Evolutionary conservation across 2,329 filamentous ascomycete genomes (phyloP).

Genomic region (Aspergillus pseudotamarii): DNA sequence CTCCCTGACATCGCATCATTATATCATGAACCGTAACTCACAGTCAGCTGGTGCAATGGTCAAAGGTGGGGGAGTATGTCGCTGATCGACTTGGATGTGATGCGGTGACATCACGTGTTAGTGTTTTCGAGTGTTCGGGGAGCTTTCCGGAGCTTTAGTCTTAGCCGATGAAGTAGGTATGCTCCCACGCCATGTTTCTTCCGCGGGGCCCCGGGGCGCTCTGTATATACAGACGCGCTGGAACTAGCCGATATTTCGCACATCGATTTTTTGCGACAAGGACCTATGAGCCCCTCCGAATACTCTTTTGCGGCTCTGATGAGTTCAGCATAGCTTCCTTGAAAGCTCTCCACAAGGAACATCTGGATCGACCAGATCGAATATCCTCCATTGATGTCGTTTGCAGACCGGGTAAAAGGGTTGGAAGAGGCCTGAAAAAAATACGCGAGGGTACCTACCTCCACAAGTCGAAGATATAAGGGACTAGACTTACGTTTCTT

Average conservation of each 20-base stretch:
- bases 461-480: neutral
- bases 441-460: slow-evolving; percentile 62
- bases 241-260: slow-evolving; percentile 12
- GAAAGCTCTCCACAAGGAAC: slow-evolving; percentile 66
- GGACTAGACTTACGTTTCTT: slow-evolving; percentile 9
- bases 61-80: slow-evolving; percentile 7
- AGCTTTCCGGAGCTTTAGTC: slow-evolving; percentile 17
- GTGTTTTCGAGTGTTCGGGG: slow-evolving; percentile 7
- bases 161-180: slow-evolving; percentile 7
- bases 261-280: slow-evolving; percentile 34
- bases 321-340: slow-evolving; percentile 82
- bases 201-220: slow-evolving; percentile 23
- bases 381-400: slow-evolving; percentile 84
- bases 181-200: slow-evolving; percentile 27
- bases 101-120: slow-evolving; percentile 38
- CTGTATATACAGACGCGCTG: slow-evolving; percentile 25
- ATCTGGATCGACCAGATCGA: slow-evolving; percentile 52
- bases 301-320: slow-evolving; percentile 95
- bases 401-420: slow-evolving; percentile 75
- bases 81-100: slow-evolving; percentile 22
- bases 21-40: slow-evolving; percentile 18
- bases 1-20: slow-evolving; percentile 43
- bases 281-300: slow-evolving; percentile 64
- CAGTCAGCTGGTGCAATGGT: slow-evolving; percentile 15
- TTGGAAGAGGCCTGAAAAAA: slow-evolving; percentile 72